Base-by-base conservation (phyloP, 225 moss, liverwort and hornwort species). In the Climacium dendroides region DNA sequence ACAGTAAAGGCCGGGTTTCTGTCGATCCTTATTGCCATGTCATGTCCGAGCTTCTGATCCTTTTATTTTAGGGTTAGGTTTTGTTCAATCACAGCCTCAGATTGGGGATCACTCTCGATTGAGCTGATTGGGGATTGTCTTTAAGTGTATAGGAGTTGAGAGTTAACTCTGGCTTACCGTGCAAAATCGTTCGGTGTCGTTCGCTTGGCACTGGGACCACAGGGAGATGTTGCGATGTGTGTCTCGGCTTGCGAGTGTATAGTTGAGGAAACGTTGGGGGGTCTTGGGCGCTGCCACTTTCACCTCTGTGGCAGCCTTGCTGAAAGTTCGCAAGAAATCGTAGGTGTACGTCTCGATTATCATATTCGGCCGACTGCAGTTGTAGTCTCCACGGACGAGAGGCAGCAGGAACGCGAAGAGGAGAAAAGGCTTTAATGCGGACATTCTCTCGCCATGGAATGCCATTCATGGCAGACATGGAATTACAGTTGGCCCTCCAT, bases 261-360 rank as follows among this genome's bases (percentile, higher is more conserved):
- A 50, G 84, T 88, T 84, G 35, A 90, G 70, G 48, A 19, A 71
- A 15, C 13, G 76, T 17, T 70, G 58, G 11, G 74, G 37, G 41
- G 35, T 48, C 25, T 70, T 70, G 7, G 74, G 86, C 13, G 69
- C 76, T 50, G 39, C 41, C 24, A 34, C 39, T 80, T 60, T 79
- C 17, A 88, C 57, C 47, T 48, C 30, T 5, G 24, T 26, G 7
- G 83, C 82, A 24, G 86, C 87, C 57, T 48, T 83, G 52, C 81
- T 47, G 50, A 92, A 88, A 32, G 83, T 92, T 75, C 88, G 80
- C 50, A 92, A 90, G 86, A 92, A 92, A 63, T 92, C 92, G 41
- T 54, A 88, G 70, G 10, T 57, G 86, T 86, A 88, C 47, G 69
- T 39, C 57, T 88, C 76, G 50, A 90, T 57, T 22, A 92, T 75